Conservation (phyloP, 2,329 filamentous ascomycete species). For the Rhynchosporium agropyri region DNA sequence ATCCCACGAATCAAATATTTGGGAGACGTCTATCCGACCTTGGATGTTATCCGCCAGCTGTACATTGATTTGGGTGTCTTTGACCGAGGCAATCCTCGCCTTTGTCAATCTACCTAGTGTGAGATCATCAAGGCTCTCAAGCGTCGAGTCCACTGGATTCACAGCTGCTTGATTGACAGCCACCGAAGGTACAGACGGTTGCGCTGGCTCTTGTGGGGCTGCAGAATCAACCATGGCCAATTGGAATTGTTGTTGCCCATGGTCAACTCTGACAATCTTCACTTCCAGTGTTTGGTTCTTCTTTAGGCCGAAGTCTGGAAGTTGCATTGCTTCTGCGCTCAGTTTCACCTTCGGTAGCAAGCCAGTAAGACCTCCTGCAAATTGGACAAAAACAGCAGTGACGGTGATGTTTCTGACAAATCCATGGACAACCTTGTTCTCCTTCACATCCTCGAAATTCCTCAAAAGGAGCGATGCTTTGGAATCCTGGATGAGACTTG, state of each 20-base stretch:
- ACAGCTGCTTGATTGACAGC: slow-evolving; percentile 47
- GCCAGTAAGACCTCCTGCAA: slow-evolving; percentile 75
- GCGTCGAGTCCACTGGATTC: slow-evolving; percentile 66
- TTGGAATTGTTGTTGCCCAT: slow-evolving; percentile 68
- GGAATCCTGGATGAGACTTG: slow-evolving; percentile 75
- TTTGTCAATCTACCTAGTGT: slow-evolving; percentile 72
- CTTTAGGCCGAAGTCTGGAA: slow-evolving; percentile 77
- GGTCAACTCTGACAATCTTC: slow-evolving; percentile 73
- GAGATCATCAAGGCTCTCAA: slow-evolving; percentile 71
- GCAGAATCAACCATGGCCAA: slow-evolving; percentile 60
- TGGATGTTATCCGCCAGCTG: slow-evolving; percentile 84
- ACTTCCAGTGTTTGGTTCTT: slow-evolving; percentile 75
- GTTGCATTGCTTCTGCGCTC: slow-evolving; percentile 65
- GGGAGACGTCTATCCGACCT: slow-evolving; percentile 90
- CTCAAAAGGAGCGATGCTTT: slow-evolving; percentile 73
- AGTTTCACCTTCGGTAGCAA: slow-evolving; percentile 80
- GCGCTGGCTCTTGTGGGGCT: slow-evolving; percentile 50
- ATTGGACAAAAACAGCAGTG: slow-evolving; percentile 86
- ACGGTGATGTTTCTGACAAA: slow-evolving; percentile 84
- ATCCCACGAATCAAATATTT: slow-evolving; percentile 86
- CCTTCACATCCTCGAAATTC: slow-evolving; percentile 69
- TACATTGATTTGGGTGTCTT: slow-evolving; percentile 91
- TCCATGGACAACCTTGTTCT: slow-evolving; percentile 70
- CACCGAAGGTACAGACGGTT: slow-evolving; percentile 39
- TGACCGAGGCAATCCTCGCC: slow-evolving; percentile 80